Evolutionary conservation across 345 rosid species (phyloP).

Genomic region (Nasturtium officinale): DNA sequence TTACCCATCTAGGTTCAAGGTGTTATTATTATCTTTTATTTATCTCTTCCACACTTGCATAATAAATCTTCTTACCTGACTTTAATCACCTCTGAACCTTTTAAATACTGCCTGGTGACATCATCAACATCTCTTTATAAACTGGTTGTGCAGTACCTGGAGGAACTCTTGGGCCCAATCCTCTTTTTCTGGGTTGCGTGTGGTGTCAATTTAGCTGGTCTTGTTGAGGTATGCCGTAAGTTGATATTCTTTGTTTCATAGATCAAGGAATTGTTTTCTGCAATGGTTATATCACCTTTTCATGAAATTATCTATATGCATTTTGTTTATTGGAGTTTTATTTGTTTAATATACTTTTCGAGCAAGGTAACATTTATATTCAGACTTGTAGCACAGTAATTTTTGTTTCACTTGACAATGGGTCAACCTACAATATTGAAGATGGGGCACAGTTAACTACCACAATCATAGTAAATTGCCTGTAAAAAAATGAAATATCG

Average conservation of each 20-base stretch:
- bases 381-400: slow-evolving; percentile 1
- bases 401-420: slow-evolving; percentile 9
- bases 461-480: slow-evolving; percentile 3
- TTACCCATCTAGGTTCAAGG: slow-evolving; percentile 79
- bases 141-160: slow-evolving; percentile 68
- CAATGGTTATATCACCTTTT: slow-evolving; percentile 20
- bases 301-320: slow-evolving; percentile 1
- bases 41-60: slow-evolving; percentile 2
- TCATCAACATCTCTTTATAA: slow-evolving; percentile 22
- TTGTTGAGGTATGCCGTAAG: slow-evolving; percentile 72
- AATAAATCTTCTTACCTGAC: neutral
- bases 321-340: slow-evolving; percentile 10
- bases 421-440: slow-evolving; percentile 9
- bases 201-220: slow-evolving; percentile 83
- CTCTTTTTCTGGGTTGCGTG: slow-evolving; percentile 86
- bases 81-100: slow-evolving; percentile 5
- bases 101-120: slow-evolving; percentile 20
- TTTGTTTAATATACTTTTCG: neutral
- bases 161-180: slow-evolving; percentile 79
- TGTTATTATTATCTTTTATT: slow-evolving; percentile 33
- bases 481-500: slow-evolving; percentile 9
- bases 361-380: neutral
- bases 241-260: slow-evolving; percentile 11
- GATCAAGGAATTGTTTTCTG: slow-evolving; percentile 4
- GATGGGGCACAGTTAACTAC: neutral